Evolutionary conservation across 2,329 filamentous ascomycete genomes (phyloP), one percentile per base, ranked within the genome.

Genomic region (Paradendryphiella salina): DNA sequence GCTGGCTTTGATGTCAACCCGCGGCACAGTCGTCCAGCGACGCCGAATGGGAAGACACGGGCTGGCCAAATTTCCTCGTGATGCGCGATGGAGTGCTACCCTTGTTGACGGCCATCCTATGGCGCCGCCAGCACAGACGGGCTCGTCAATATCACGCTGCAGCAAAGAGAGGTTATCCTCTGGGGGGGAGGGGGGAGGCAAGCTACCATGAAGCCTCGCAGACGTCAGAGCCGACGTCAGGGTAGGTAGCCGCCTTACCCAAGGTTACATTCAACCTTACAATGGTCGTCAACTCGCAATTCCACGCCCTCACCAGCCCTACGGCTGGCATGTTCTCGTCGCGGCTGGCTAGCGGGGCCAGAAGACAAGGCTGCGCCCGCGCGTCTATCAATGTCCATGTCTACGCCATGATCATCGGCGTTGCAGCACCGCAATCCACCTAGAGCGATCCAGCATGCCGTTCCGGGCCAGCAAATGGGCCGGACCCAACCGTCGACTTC

Each of bases 401-500:
- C 17, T 21, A 20, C 29, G 49, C 41, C 48, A 43, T 50, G 55
- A 62, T 64, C 56, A 56, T 50, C 56, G 47, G 50, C 56, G 48
- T 59, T 54, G 47, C 43, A 50, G 38, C 15, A 50, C 29, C 35
- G 32, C 48, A 39, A 44, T 42, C 44, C 39, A 42, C 39, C 32
- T 42, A 18, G 17, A 51, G 31, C 33, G 44, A 60, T 66, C 67
- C 67, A 65, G 64, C 57, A 58, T 52, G 52, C 56, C 54, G 68
- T 71, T 67, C 67, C 69, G 66, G 67, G 64, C 60, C 59, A 60
- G 60, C 61, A 57, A 67, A 62, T 67, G 64, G 69, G 57, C 67
- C 67, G 67, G 67, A 63, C 65, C 56, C 61, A 65, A 64, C 66
- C 67, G 63, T 66, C 48, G 51, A 60, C 52, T 59, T 52, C 52